These are phyloP conservation scores for Ophiostoma piceae DNA, from an alignment of 2,329 filamentous ascomycete genomes.

Conservation along the genomic window DNA sequence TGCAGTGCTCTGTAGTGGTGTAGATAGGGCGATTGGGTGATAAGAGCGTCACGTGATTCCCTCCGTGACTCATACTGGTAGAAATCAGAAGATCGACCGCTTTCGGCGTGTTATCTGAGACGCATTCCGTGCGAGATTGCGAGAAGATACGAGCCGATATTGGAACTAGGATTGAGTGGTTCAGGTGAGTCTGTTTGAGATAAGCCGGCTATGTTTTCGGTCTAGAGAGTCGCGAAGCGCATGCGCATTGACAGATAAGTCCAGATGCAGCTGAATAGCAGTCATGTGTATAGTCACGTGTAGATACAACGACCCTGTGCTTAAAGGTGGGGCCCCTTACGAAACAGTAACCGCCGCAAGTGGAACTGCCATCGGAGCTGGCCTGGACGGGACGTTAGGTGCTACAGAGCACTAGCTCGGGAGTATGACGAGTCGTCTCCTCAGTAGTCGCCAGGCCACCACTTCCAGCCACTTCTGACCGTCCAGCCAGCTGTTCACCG, in stretches of 20 bases:
- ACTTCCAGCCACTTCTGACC: neutral
- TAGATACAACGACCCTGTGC: neutral
- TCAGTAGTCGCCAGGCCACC: constrained; percentile 14
- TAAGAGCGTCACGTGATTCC: neutral
- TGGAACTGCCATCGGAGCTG: constrained; percentile 6
- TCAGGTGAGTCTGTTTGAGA: neutral
- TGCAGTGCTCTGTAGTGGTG: neutral
- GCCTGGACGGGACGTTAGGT: neutral
- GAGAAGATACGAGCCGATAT: neutral
- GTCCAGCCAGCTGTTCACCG: neutral
- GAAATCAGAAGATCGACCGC: neutral
- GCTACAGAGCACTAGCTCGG: constrained; percentile 12
- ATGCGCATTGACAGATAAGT: neutral
- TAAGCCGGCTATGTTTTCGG: neutral
- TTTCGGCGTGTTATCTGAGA: constrained; percentile 13
- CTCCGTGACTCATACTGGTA: constrained; percentile 1
- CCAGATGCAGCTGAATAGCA: neutral
- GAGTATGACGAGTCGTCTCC: constrained; percentile 13
- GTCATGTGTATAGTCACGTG: neutral
- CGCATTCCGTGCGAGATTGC: neutral
- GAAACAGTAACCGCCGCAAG: constrained; percentile 22
- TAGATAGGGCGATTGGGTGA: neutral
- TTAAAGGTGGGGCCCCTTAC: constrained; percentile 16
- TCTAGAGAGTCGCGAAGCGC: constrained; percentile 1
- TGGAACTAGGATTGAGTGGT: neutral